These are phyloP conservation scores for Mycena rosella DNA, from an alignment of 768 basidiomycete genomes.

Conservation along the genomic window DNA sequence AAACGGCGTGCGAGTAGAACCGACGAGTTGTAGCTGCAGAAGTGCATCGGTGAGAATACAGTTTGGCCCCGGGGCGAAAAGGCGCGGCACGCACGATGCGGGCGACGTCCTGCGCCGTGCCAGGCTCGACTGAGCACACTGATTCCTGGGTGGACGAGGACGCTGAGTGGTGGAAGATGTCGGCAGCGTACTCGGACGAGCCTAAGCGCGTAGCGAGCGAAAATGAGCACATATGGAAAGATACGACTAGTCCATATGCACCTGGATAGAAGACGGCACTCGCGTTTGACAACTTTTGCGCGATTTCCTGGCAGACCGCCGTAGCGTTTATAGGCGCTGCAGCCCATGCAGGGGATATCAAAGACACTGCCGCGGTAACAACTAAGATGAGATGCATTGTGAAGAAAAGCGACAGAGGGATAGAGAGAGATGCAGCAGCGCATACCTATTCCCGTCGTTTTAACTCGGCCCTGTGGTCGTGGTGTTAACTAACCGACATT, in stretches of 20 bases:
- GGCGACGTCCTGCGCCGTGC: background rate
- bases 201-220: background rate
- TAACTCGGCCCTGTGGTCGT: no score
- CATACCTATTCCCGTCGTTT: no score
- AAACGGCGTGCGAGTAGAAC: constrained; percentile 1
- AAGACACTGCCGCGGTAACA: background rate
- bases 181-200: constrained; percentile 1
- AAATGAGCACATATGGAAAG: background rate
- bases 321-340: background rate
- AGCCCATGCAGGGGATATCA: background rate
- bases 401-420: background rate
- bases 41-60: background rate
- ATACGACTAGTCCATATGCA: background rate
- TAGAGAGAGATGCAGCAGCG: no score
- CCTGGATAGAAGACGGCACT: background rate
- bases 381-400: background rate
- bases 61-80: background rate
- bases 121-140: constrained; percentile 1
- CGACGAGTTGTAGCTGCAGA: background rate
- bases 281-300: background rate
- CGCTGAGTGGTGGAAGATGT: constrained; percentile 2
- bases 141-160: background rate
- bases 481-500: no score
- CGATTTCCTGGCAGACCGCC: background rate
- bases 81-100: background rate